Evolutionary conservation across 2,329 filamentous ascomycete genomes (phyloP).

Genomic region (Fusarium tupiense): DNA sequence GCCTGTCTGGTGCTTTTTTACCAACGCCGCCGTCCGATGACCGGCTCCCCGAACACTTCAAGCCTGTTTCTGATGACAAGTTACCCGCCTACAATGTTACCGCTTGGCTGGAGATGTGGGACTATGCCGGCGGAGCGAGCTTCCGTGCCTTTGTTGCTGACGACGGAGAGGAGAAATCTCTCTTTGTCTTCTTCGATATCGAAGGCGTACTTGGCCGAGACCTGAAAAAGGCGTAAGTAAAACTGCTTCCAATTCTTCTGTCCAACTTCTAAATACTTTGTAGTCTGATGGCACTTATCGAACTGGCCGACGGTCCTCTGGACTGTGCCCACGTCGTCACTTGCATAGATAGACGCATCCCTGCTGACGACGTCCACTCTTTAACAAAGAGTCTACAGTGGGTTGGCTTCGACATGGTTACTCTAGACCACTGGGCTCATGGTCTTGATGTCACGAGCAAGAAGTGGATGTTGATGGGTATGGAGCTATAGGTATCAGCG

Average conservation of each 20-base stretch:
- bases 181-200: conserved; percentile 89
- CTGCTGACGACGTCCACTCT: conserved; percentile 69
- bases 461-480: conserved; percentile 86
- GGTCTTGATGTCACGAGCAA: conserved; percentile 74
- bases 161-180: conserved; percentile 73
- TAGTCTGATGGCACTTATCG: conserved; percentile 88
- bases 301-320: conserved; percentile 82
- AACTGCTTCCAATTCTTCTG: background rate
- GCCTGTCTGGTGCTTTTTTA: conserved; percentile 79
- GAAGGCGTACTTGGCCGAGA: conserved; percentile 76
- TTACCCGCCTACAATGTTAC: conserved; percentile 54
- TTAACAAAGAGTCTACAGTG: conserved; percentile 87
- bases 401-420: conserved; percentile 89
- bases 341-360: conserved; percentile 79
- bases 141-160: conserved; percentile 88
- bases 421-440: conserved; percentile 78
- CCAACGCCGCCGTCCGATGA: conserved; percentile 65
- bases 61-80: conserved; percentile 44
- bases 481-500: conserved; percentile 76
- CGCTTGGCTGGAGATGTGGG: conserved; percentile 82
- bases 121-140: conserved; percentile 83
- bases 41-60: conserved; percentile 51
- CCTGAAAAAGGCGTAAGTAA: conserved; percentile 84
- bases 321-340: conserved; percentile 81
- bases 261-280: background rate